These are phyloP conservation scores for Sesbania bispinosa DNA, from an alignment of 306 rosid species.

Conservation along the genomic window DNA sequence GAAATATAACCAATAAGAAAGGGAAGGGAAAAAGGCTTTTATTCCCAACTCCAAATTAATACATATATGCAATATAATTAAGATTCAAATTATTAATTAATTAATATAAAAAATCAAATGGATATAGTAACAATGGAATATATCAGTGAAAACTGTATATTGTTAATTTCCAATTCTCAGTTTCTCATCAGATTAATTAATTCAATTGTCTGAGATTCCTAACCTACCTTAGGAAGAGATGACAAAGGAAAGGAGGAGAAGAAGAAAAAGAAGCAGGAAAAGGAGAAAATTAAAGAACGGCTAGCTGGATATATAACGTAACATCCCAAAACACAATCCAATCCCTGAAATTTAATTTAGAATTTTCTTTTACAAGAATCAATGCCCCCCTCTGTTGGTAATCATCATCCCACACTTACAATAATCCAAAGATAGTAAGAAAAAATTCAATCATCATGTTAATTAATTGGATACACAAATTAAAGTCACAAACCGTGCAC, in stretches of 20 bases:
- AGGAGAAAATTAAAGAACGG: background rate
- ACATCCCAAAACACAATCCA: conserved; percentile 17
- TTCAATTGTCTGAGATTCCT: background rate
- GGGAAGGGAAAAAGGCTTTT: no score
- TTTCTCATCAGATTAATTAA: background rate
- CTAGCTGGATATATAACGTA: background rate
- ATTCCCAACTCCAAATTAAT: background rate
- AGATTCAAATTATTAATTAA: background rate
- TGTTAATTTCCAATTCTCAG: background rate
- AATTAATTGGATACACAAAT: conserved; percentile 33
- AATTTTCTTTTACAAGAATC: conserved; percentile 24
- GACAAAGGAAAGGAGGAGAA: background rate
- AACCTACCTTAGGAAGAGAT: background rate
- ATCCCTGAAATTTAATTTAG: conserved; percentile 12
- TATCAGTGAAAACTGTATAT: background rate
- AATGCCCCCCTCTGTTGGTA: background rate
- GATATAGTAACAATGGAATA: background rate
- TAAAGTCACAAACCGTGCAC: no score
- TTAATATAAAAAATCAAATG: background rate
- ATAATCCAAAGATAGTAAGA: conserved; percentile 12
- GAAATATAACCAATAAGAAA: no score
- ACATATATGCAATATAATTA: background rate
- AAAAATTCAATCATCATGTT: conserved; percentile 25
- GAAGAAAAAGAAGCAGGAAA: background rate
- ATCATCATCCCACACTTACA: conserved; percentile 25